These are phyloP conservation scores for Albophoma yamanashiensis DNA, from an alignment of 2,329 filamentous ascomycete genomes.

Conservation along the genomic window DNA sequence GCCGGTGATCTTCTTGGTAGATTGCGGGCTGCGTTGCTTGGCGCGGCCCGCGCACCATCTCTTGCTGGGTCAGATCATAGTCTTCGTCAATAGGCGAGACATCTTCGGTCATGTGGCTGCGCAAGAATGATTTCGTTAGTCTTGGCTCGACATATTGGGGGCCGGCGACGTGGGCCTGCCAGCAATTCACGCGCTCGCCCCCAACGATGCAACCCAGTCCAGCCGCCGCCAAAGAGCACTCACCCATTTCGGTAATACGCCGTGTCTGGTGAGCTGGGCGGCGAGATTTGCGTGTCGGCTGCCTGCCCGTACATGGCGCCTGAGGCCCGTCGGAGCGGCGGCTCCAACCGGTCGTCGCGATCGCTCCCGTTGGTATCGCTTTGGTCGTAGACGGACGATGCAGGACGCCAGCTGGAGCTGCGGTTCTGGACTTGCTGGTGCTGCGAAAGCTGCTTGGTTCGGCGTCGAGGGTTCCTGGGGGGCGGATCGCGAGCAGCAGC, in stretches of 20 bases:
- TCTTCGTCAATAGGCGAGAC: slow-evolving; percentile 44
- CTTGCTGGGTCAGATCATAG: slow-evolving; percentile 8
- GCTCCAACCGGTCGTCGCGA: slow-evolving; percentile 16
- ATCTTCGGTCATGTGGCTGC: slow-evolving; percentile 19
- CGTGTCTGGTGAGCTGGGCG: slow-evolving; percentile 45
- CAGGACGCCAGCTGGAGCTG: slow-evolving; percentile 30
- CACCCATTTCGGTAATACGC: slow-evolving; percentile 26
- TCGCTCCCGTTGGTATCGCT: slow-evolving; percentile 20
- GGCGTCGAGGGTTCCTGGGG: slow-evolving; percentile 22
- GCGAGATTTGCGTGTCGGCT: slow-evolving; percentile 41
- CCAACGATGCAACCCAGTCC: background rate
- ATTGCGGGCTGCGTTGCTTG: slow-evolving; percentile 1
- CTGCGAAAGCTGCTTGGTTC: slow-evolving; percentile 12
- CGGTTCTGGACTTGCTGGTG: slow-evolving; percentile 9
- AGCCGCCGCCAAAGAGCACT: slow-evolving; percentile 16
- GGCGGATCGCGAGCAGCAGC: slow-evolving; percentile 21
- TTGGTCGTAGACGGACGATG: slow-evolving; percentile 46
- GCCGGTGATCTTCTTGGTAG: background rate
- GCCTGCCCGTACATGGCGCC: slow-evolving; percentile 14
- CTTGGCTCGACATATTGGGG: background rate
- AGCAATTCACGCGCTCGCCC: background rate
- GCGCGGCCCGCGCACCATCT: background rate
- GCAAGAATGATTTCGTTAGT: background rate
- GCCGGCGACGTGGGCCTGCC: background rate
- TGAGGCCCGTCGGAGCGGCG: slow-evolving; percentile 22